Conservation (phyloP, 441 rosid species). For the Pelargonium australe region DNA sequence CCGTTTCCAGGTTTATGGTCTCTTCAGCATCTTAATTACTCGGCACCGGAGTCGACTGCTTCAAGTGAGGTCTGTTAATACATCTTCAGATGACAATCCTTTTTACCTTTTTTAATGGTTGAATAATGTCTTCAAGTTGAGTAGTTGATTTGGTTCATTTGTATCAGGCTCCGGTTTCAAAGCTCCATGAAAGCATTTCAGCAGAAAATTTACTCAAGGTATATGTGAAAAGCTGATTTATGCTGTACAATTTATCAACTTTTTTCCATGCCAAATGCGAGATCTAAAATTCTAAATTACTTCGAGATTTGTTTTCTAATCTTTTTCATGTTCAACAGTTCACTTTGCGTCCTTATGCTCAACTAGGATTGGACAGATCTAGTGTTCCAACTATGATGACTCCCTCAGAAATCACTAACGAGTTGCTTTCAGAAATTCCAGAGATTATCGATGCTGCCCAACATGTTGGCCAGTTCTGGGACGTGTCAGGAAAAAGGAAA, state of each 20-base stretch:
- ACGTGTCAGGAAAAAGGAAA: conserved; percentile 25
- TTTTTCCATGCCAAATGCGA: neutral
- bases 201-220: conserved; percentile 97
- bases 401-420: conserved; percentile 46
- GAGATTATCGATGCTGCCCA: conserved; percentile 60
- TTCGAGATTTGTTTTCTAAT: too few relatives aligned
- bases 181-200: conserved; percentile 35
- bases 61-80: conserved; percentile 43
- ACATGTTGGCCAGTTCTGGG: conserved; percentile 50
- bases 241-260: neutral
- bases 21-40: conserved; percentile 27
- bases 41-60: conserved; percentile 22
- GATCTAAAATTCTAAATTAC: too few relatives aligned
- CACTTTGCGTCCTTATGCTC: conserved; percentile 79
- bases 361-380: conserved; percentile 70
- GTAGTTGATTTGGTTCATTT: conserved; percentile 16
- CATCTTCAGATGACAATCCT: conserved; percentile 8
- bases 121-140: conserved; percentile 16
- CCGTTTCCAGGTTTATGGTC: conserved; percentile 87
- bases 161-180: conserved; percentile 37
- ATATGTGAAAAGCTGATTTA: conserved; percentile 14
- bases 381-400: conserved; percentile 40
- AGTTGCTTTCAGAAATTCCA: conserved; percentile 63
- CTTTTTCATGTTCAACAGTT: conserved; percentile 40
- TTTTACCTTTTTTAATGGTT: neutral